Conservation (phyloP, 2,329 filamentous ascomycete genomes). For the Fusarium sp. region DNA sequence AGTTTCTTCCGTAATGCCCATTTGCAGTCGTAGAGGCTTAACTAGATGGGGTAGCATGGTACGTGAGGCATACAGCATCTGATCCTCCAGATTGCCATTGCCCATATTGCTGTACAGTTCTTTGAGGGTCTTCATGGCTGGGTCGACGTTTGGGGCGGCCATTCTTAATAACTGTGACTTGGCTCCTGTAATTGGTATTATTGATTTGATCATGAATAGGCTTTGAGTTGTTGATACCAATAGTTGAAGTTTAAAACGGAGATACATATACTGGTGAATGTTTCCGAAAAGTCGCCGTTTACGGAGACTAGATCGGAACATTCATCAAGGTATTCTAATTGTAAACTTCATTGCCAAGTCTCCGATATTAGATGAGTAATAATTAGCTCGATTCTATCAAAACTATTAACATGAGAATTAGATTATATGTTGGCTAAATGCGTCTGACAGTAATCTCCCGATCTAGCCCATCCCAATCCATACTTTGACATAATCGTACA, state of each 20-base stretch:
- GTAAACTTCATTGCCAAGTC: too few relatives aligned
- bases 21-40: conserved; percentile 43
- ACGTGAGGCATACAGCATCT: conserved; percentile 39
- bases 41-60: conserved; percentile 39
- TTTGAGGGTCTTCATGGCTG: conserved; percentile 29
- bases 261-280: conserved; percentile 22
- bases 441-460: neutral
- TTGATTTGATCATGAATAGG: conserved; percentile 1
- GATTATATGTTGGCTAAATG: neutral
- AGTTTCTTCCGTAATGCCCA: conserved; percentile 39
- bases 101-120: conserved; percentile 36
- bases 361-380: neutral
- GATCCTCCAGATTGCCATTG: conserved; percentile 25
- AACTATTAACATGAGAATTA: neutral
- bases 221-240: neutral
- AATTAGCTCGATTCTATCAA: neutral
- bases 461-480: conserved; percentile 11
- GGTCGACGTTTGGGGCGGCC: conserved; percentile 7
- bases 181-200: neutral
- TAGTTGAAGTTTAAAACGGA: neutral
- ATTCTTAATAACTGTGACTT: conserved; percentile 11
- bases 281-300: conserved; percentile 42
- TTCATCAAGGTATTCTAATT: conserved; percentile 5
- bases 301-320: conserved; percentile 28
- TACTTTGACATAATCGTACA: conserved; percentile 14